phyloP scores from a whole-genome alignment of 371 early-diverging fungal genomes.

The Rhizopus microsporus region DNA sequence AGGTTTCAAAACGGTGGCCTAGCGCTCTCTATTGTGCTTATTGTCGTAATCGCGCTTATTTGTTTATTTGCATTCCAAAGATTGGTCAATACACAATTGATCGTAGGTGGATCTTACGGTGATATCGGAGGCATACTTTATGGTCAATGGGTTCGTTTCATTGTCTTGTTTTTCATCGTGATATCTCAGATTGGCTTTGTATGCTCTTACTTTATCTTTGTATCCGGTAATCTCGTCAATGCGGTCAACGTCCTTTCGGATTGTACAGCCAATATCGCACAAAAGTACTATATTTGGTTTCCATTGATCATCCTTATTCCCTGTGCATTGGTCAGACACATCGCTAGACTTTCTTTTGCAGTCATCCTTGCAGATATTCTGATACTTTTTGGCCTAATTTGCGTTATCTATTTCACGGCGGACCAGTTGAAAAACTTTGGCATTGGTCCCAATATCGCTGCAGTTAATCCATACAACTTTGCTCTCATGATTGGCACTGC shows the following conservation, averaged over 20 bases:
- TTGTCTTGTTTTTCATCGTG: slow-evolving; percentile 64
- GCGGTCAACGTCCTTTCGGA: slow-evolving; percentile 42
- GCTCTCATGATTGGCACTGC: slow-evolving; percentile 77
- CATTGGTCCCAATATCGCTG: slow-evolving; percentile 42
- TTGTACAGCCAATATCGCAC: slow-evolving; percentile 33
- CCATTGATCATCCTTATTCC: slow-evolving; percentile 66
- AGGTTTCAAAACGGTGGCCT: slow-evolving; percentile 37
- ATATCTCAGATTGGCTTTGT: slow-evolving; percentile 67
- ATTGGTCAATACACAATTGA: slow-evolving; percentile 33
- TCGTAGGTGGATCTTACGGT: slow-evolving; percentile 71
- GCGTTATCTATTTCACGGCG: slow-evolving; percentile 43
- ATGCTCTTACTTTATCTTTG: slow-evolving; percentile 50
- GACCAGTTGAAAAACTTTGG: slow-evolving; percentile 27
- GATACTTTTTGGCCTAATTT: slow-evolving; percentile 64
- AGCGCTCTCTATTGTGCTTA: slow-evolving; percentile 26
- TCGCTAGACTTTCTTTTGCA: slow-evolving; percentile 65
- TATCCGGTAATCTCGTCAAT: slow-evolving; percentile 46
- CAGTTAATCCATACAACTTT: slow-evolving; percentile 63
- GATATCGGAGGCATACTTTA: slow-evolving; percentile 74
- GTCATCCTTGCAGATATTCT: slow-evolving; percentile 72
- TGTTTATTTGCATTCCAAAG: slow-evolving; percentile 34
- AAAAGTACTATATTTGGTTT: slow-evolving; percentile 57
- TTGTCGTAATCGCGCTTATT: slow-evolving; percentile 29
- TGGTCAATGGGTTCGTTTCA: slow-evolving; percentile 54
- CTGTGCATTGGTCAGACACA: slow-evolving; percentile 63